A percentile compares a stretch with the other conserved stretches of the same genome.
These are phyloP conservation scores for Kentomonas sorsogonicus DNA, from an alignment of 208 protist species.

Conservation along the genomic window DNA sequence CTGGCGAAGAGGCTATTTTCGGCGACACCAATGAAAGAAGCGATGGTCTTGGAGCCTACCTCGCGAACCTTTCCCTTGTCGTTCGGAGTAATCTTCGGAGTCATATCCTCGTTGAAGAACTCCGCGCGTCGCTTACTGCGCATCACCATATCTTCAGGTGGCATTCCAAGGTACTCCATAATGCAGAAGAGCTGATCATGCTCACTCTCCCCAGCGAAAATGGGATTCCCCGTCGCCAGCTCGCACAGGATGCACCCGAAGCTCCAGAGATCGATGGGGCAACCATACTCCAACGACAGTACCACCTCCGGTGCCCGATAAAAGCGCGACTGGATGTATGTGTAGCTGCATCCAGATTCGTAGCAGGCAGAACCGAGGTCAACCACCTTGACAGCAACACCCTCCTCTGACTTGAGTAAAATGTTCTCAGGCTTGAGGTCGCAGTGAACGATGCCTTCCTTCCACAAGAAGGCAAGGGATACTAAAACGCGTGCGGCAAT, in stretches of 20 bases:
- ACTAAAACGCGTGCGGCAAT: slow-evolving; percentile 68
- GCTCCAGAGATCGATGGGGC: slow-evolving; percentile 90
- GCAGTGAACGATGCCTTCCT: slow-evolving; percentile 91
- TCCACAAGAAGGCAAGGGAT: slow-evolving; percentile 70
- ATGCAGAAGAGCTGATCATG: slow-evolving; percentile 81
- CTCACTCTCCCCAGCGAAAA: slow-evolving; percentile 88
- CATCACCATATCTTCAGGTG: slow-evolving; percentile 38
- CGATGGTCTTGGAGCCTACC: slow-evolving; percentile 41
- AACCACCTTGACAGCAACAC: slow-evolving; percentile 92
- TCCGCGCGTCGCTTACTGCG: slow-evolving; percentile 30
- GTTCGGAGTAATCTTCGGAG: slow-evolving; percentile 39
- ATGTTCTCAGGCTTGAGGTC: slow-evolving; percentile 98
- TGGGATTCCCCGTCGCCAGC: slow-evolving; percentile 86
- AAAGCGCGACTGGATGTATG: slow-evolving; percentile 92
- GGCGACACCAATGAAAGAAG: slow-evolving; percentile 45
- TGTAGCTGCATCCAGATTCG: too few relatives aligned
- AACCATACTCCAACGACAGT: slow-evolving; percentile 63
- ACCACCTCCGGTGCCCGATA: slow-evolving; percentile 91
- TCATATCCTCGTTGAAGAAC: slow-evolving; percentile 41
- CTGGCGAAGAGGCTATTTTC: slow-evolving; percentile 59
- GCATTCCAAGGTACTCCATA: slow-evolving; percentile 85
- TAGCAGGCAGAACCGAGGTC: slow-evolving; percentile 97
- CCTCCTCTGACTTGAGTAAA: slow-evolving; percentile 65
- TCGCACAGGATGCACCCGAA: slow-evolving; percentile 92
- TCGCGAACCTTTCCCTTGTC: slow-evolving; percentile 26